Percentiles rank a stretch among this genome's conserved stretches.
phyloP scores from a whole-genome alignment of 2,329 filamentous ascomycete genomes.

The Phialophora expanda region DNA sequence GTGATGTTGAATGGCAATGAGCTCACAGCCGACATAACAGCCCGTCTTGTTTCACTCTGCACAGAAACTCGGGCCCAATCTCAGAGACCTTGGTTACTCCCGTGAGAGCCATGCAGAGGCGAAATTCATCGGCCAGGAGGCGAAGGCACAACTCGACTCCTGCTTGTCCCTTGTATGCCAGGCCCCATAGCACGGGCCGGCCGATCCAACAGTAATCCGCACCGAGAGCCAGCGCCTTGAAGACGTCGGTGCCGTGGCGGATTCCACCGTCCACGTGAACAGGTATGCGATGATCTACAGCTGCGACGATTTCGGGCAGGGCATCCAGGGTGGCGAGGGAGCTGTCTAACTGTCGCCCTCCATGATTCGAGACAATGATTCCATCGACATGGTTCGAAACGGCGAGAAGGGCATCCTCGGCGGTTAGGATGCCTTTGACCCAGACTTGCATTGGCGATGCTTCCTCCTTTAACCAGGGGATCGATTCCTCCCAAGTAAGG shows the following conservation, averaged over 20 bases:
- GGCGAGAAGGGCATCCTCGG: conserved; percentile 46
- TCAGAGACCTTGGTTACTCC: conserved; percentile 37
- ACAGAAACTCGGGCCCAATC: conserved; percentile 46
- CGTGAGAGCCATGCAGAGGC: conserved; percentile 40
- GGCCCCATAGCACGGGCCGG: conserved; percentile 56
- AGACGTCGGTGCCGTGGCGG: conserved; percentile 60
- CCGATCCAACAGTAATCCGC: conserved; percentile 59
- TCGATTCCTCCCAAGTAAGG: conserved; percentile 51
- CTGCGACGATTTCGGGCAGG: conserved; percentile 39
- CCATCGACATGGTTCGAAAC: conserved; percentile 46
- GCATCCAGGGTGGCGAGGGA: conserved; percentile 47
- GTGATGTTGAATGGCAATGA: conserved; percentile 1
- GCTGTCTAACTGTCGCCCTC: conserved; percentile 48
- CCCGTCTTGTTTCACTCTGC: conserved; percentile 45
- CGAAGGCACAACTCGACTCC: conserved; percentile 39
- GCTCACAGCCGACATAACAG: conserved; percentile 34
- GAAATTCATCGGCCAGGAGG: conserved; percentile 40
- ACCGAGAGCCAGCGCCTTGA: conserved; percentile 62
- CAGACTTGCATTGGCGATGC: conserved; percentile 60
- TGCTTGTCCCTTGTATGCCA: conserved; percentile 44
- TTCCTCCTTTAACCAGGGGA: conserved; percentile 33
- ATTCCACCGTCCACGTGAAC: conserved; percentile 62
- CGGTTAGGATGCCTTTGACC: conserved; percentile 39
- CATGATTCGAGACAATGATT: conserved; percentile 49
- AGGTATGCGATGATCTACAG: conserved; percentile 40